Evolutionary conservation across 2,329 filamentous ascomycete species (phyloP), one percentile per base, ranked within the genome.

Genomic region (Pestalotiopsis sp.): DNA sequence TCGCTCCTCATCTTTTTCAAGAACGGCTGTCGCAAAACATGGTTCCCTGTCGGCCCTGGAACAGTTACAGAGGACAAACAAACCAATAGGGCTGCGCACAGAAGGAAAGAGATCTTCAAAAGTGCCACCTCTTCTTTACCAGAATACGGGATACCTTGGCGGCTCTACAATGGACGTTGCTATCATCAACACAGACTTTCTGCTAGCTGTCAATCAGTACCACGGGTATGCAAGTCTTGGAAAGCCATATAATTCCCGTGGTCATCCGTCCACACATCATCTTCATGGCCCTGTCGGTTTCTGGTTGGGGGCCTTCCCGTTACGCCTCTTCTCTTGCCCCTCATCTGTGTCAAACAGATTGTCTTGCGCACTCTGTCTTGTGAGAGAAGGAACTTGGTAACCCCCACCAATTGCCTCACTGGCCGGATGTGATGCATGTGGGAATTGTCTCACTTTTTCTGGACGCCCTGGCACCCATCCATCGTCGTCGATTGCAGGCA

Each of bases 291-390:
- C 7, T 36, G 31, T 36, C 31, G 31, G 31, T 36, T 36, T 36
- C 9, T 36, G 31, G 31, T 36, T 36, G 31, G 31, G 31, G 45
- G 45, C 45, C 45, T 52, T 52, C 45, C 45, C 45, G 45, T 52
- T 36, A 23, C 57, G 27, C 27, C 57, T 36, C 57, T 36, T 36
- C n/a, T 59, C 4, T 59, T 59, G 23, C 57, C 57, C 57, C 57
- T 59, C 57, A 36, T 59, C 27, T 59, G 59, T 62, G 38, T 40
- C 31, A 40, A 36, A 62, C 59, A 62, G 59, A 62, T 62, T 62
- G 59, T 20, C 31, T 62, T 59, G 57, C 45, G 45, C 27, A 36
- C 7, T 14, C 57, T 36, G 57, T 36, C 23, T 59, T 36, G 31
- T 36, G 31, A 36, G 31, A 59, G 4, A 17, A 2, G 11, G 9